Evolutionary conservation across 2,329 filamentous ascomycete species (phyloP), one percentile per base, ranked within the genome.

Genomic region (Trichocomaceae sp.): DNA sequence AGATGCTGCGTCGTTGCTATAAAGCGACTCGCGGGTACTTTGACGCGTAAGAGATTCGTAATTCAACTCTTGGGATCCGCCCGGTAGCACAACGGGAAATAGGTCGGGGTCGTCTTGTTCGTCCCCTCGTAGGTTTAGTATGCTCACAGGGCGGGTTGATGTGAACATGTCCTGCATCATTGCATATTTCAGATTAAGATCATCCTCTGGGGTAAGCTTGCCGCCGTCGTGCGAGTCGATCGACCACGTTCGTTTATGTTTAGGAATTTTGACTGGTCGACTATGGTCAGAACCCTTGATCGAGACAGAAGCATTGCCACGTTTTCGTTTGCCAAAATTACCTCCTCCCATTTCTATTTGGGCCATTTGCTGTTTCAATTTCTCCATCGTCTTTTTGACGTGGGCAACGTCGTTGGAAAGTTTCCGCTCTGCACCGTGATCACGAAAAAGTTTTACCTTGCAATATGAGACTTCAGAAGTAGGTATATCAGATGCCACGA

Each of bases 401-500:
- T 97, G 92, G 0, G 89, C 88, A 8, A 96, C 82, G 62, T 97
- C 92, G 66, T 97, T 97, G 15, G 91, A 91, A 1, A 97, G 79
- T 69, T 97, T 97, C 50, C 92, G 84, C 71, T 97, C 92, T 0
- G 93, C 93, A 22, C 92, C 92, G 64, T 97, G 93, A 66, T 97
- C 92, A 59, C 92, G 83, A 78, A 97, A 97, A 2, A 97, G 83
- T 71, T 97, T 97, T 58, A 96, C 92, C 72, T 95, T 96, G 79
- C 92, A 96, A 71, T 87, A 97, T 70, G 88, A 92, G 20, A 96
- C 85, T 70, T 97, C 91, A 1, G 83, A 75, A 3, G 52, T 60
- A 9, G 46, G 47, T 31, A 57, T 41, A 48, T 49, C 47, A 8
- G 55, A 17, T 22, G 51, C 33, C 22, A 33, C 19, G 3, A 50